phyloP scores from a whole-genome alignment of 2,329 filamentous ascomycete genomes.

The Nectriaceae sp. region DNA sequence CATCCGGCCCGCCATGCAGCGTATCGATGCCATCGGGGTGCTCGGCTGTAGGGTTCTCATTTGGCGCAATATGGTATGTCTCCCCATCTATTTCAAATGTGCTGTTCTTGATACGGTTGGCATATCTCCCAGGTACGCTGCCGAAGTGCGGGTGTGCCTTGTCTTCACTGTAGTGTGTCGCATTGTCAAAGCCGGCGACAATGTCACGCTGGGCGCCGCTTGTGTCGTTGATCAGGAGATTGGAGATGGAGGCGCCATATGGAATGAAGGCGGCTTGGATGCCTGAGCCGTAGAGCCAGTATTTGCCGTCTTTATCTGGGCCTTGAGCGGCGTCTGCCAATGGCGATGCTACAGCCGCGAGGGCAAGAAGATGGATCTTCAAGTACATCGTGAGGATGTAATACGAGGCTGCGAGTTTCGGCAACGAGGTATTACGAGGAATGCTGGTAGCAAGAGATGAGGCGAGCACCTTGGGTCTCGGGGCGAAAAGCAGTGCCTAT shows the following conservation, averaged over 20 bases:
- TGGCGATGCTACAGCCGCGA: slow-evolving; percentile 17
- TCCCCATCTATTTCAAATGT: slow-evolving; percentile 68
- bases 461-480: too few species aligned
- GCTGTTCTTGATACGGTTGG: slow-evolving; percentile 79
- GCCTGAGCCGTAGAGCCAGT: slow-evolving; percentile 67
- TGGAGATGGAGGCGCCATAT: slow-evolving; percentile 73
- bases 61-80: slow-evolving; percentile 60
- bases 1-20: slow-evolving; percentile 69
- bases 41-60: slow-evolving; percentile 59
- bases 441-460: too few species aligned
- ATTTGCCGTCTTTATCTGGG: slow-evolving; percentile 66
- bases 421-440: too few species aligned
- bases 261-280: slow-evolving; percentile 71
- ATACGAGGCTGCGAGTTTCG: too few species aligned
- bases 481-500: too few species aligned
- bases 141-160: slow-evolving; percentile 70
- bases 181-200: slow-evolving; percentile 76
- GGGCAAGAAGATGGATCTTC: slow-evolving; percentile 8
- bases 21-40: slow-evolving; percentile 60
- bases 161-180: slow-evolving; percentile 67
- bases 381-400: too few species aligned
- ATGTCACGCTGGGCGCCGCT: slow-evolving; percentile 70
- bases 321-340: slow-evolving; percentile 20
- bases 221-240: slow-evolving; percentile 70
- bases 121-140: slow-evolving; percentile 73